A percentile compares a stretch with the other conserved stretches of the same genome.
Conservation (phyloP, 139 green algal species). For the Closterium sp. region DNA sequence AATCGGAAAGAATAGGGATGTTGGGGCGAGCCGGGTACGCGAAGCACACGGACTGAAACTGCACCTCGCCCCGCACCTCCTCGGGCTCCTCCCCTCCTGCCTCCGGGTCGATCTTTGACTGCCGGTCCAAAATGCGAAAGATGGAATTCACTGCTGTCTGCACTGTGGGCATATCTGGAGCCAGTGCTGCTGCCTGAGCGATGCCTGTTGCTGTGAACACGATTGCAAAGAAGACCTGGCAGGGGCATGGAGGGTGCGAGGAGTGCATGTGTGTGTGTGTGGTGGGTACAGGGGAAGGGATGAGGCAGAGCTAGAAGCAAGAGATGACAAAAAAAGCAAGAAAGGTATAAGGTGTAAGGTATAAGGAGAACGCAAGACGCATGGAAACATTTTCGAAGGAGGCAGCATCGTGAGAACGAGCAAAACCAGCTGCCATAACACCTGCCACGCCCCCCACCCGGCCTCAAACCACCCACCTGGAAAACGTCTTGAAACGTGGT, state of each 20-base stretch:
- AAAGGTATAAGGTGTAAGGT: no score
- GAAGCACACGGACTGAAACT: slow-evolving; percentile 41
- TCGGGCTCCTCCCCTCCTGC: slow-evolving; percentile 15
- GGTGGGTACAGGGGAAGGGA: background rate
- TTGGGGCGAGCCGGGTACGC: slow-evolving; percentile 45
- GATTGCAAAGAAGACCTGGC: slow-evolving; percentile 57
- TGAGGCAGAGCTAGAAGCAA: background rate
- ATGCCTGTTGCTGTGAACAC: slow-evolving; percentile 44
- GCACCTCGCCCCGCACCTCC: slow-evolving; percentile 24
- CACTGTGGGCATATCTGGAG: slow-evolving; percentile 31
- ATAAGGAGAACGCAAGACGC: no score
- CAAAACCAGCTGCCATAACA: background rate
- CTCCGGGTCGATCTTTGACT: slow-evolving; percentile 40
- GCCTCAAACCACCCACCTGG: slow-evolving; percentile 41
- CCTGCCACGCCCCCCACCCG: background rate
- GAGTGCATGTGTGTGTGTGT: background rate
- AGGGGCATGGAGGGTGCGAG: background rate
- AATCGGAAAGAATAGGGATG: slow-evolving; percentile 30
- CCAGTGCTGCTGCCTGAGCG: slow-evolving; percentile 11
- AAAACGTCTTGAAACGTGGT: slow-evolving; percentile 69
- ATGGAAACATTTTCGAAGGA: no score
- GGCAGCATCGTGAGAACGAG: background rate
- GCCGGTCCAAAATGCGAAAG: slow-evolving; percentile 44
- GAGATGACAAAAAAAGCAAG: background rate
- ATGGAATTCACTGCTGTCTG: slow-evolving; percentile 44